Evolutionary conservation across 2,329 filamentous ascomycete genomes (phyloP), one percentile per base, ranked within the genome.

Genomic region (Penicillium hordei): DNA sequence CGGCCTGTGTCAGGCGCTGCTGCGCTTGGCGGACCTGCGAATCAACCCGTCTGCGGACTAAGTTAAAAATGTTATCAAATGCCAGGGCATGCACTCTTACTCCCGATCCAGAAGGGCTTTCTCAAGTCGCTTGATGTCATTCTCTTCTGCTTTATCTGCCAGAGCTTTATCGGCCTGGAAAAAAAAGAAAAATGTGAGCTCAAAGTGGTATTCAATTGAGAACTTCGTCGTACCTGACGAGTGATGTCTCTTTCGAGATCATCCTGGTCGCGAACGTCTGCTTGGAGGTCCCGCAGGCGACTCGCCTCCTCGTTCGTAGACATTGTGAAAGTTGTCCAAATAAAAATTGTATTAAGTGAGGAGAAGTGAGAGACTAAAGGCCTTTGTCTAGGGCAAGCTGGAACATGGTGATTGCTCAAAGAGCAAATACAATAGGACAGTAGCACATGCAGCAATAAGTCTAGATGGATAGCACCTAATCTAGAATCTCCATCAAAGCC

Each of bases 161-260:
- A 88, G 78, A 46, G 87, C 69, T 64, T 81, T 79, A 67, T 87
- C 85, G 38, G 86, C 86, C 77, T 79, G 42, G 48, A 25, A 46
- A 50, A 25, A 46, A 43, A 6, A 48, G n/a, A 46, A 17, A 29
- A 49, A 5, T 12, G 23, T 60, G 15, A 44, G 39, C 13, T 13
- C 9, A 13, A 4, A 39, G 12, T 36, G 33, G 27, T 23, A 42
- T 5, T 10, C 5, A 33, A 44, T 15, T 19, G 29, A 9, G n/a
- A 6, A 23, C 29, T 19, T 29, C 10, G 52, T 12, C 51, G 48
- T 67, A 78, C 75, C 72, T 88, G 83, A 44, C 81, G 80, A 29
- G 84, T 83, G 62, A 97, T 95, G 69, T 96, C 92, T 60, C 91
- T 84, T 74, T 97, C 93, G 21, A 97, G 78, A 58, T 97, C 93